These are phyloP conservation scores for Exophiala bonariae DNA, from an alignment of 2,329 filamentous ascomycete species.

Conservation along the genomic window DNA sequence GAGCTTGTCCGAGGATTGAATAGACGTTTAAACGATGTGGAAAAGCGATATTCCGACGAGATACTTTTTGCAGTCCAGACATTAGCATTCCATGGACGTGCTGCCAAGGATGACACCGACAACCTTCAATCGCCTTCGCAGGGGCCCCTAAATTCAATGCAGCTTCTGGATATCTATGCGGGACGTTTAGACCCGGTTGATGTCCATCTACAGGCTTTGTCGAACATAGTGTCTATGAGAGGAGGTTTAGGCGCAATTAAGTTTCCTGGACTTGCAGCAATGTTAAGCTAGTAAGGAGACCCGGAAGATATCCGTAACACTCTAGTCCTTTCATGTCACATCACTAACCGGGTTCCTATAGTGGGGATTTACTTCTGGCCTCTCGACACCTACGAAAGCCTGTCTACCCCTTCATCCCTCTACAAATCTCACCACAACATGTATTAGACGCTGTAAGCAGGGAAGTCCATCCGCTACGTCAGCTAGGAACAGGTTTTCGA, in stretches of 20 bases:
- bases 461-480: conserved; percentile 5
- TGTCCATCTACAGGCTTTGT: conserved; percentile 26
- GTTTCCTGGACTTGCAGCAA: conserved; percentile 8
- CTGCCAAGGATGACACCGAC: neutral
- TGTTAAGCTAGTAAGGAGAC: conserved; percentile 14
- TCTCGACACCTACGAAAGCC: conserved; percentile 8
- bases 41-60: conserved; percentile 6
- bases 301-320: neutral
- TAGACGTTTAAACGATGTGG: conserved; percentile 10
- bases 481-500: conserved; percentile 10
- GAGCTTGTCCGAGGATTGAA: conserved; percentile 6
- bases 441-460: conserved; percentile 5
- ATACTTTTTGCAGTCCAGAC: conserved; percentile 4
- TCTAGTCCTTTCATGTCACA: neutral
- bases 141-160: conserved; percentile 10
- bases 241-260: conserved; percentile 21
- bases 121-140: conserved; percentile 7
- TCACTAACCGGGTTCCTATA: neutral
- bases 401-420: conserved; percentile 4
- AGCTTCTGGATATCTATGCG: conserved; percentile 9
- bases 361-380: conserved; percentile 12
- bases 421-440: conserved; percentile 1
- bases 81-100: conserved; percentile 6
- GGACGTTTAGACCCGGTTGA: conserved; percentile 9
- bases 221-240: conserved; percentile 24